Evolutionary conservation across 306 rosid species (phyloP).

Genomic region (Abrus precatorius): DNA sequence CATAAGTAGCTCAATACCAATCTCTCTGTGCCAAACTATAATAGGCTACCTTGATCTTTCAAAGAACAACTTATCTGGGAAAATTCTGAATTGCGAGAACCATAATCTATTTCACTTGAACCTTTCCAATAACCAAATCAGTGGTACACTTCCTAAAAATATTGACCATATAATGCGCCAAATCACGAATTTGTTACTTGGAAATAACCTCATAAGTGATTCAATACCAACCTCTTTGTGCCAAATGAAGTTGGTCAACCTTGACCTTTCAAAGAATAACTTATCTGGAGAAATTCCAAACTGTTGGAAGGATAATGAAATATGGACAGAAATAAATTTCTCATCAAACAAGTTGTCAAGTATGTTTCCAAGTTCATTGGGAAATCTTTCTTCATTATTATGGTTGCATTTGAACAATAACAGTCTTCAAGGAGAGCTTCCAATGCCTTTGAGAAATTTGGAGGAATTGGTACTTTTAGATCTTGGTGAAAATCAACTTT

Average conservation of each 20-base stretch:
- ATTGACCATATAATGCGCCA: not conserved
- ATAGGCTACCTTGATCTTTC: too few species aligned
- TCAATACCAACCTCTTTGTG: constrained; percentile 41
- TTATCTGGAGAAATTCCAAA: constrained; percentile 39
- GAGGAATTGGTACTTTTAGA: not conserved
- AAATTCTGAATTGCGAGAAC: too few species aligned
- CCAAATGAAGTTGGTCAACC: not conserved
- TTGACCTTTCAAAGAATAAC: constrained; percentile 43
- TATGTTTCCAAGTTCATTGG: constrained; percentile 4
- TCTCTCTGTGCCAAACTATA: too few species aligned
- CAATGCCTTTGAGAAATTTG: not conserved
- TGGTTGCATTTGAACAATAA: constrained; percentile 45
- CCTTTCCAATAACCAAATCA: too few species aligned
- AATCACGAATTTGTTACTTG: not conserved
- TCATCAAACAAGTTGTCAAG: constrained; percentile 33
- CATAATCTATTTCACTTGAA: too few species aligned
- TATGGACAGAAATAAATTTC: not conserved
- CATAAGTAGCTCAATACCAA: too few species aligned
- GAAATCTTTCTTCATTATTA: not conserved
- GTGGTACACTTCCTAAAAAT: too few species aligned
- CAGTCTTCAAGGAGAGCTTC: constrained; percentile 18
- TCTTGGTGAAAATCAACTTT: constrained; percentile 41
- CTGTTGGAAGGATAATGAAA: not conserved
- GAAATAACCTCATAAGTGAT: constrained; percentile 36
- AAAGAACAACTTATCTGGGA: too few species aligned